Evolutionary conservation across 495 filamentous ascomycete genomes (phyloP).

Genomic region (Trichoderma reesei): DNA sequence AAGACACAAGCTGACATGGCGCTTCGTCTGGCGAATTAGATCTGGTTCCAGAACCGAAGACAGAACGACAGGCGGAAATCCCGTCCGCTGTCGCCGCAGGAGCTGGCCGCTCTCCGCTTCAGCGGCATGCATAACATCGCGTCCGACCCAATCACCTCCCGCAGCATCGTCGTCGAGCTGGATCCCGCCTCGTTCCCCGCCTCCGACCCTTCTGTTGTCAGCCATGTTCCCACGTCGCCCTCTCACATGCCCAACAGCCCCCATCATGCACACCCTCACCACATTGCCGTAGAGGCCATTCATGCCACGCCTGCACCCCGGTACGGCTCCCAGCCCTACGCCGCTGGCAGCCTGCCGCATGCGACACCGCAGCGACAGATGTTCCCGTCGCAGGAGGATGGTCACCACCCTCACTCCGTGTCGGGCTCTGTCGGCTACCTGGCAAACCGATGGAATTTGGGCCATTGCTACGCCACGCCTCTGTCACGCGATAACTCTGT

Average conservation of each 20-base stretch:
- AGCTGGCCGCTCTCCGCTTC: constrained; percentile 54
- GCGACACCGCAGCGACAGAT: not conserved
- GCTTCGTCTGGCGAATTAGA: constrained; percentile 41
- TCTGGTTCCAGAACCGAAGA: constrained; percentile 98
- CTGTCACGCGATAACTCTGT: constrained; percentile 11
- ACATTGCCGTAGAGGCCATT: constrained; percentile 11
- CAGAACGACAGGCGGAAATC: constrained; percentile 90
- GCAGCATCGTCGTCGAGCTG: constrained; percentile 13
- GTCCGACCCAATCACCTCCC: constrained; percentile 33
- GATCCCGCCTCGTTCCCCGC: constrained; percentile 15
- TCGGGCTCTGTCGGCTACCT: constrained; percentile 29
- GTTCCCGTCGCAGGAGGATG: not conserved
- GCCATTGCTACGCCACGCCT: constrained; percentile 28
- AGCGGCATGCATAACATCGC: constrained; percentile 44
- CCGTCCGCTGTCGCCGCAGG: constrained; percentile 73
- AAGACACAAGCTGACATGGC: constrained; percentile 15
- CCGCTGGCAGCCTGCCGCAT: not conserved
- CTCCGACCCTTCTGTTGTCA: constrained; percentile 14
- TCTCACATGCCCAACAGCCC: constrained; percentile 2
- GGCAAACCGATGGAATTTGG: constrained; percentile 29
- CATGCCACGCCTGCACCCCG: not conserved
- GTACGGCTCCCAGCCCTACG: not conserved
- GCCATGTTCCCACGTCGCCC: constrained; percentile 12
- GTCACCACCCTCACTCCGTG: constrained; percentile 17
- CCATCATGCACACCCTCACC: constrained; percentile 8